Base-by-base conservation (phyloP, 2,329 filamentous ascomycete species). In the Aspergillus tubingensis region DNA sequence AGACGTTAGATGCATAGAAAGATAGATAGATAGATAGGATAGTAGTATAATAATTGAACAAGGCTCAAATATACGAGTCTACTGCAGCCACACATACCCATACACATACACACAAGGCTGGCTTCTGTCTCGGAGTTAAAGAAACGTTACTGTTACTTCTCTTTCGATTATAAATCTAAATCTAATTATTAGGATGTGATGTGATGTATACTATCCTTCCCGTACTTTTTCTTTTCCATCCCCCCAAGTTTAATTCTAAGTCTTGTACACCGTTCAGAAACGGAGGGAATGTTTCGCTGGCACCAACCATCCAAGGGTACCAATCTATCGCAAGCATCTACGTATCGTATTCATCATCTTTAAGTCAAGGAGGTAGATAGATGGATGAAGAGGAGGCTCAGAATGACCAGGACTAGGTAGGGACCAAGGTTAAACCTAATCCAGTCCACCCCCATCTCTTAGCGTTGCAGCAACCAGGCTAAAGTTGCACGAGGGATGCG, bases 301-400 rank as follows among this genome's bases (percentile, higher is more conserved):
- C 53, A 52, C 57, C 32, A 57, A 52, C 57, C 32, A 57, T 30
- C 39, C 54, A 50, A 17, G 15, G n/a, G n/a, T n/a, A n/a, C n/a
- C n/a, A n/a, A n/a, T 32, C 10, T 11, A 11, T 32, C 30, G 10
- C 30, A 10, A 11, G 13, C 25, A 10, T 32, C 32, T 36, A 36
- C 11, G 32, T 36, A 36, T 36, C 32, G 4, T 11, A 13, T 36
- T 36, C 32, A 36, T 36, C 32, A 27, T 8, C 7, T 27, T 8
- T 8, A 3, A 3, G 7, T 27, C 25, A 27, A 27, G 25, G 25
- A 27, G 25, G 7, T 27, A 27, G 25, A 27, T 7, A 25, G 25
- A 27, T 27, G 7, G 25, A 27, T 27, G 25, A 36, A 5, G 32
- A 27, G 23, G 47, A 50, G 47, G 47, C 47, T 50, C 48, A 36